Evolutionary conservation across 345 rosid genomes (phyloP).

Genomic region (Brassica cretica): DNA sequence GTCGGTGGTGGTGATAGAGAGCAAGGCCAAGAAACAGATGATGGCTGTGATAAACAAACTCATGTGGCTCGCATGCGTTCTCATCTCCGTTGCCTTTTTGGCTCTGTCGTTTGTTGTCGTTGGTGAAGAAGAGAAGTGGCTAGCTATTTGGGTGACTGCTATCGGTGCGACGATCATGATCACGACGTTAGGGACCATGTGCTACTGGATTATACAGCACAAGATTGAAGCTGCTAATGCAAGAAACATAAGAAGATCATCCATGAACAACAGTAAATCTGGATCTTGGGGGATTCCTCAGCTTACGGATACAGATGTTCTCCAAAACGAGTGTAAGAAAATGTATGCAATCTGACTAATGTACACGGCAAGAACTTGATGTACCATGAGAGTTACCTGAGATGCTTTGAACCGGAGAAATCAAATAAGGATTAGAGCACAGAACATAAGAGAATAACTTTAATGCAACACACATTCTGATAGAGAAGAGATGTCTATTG

Average conservation of each 20-base stretch:
- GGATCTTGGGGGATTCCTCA: constrained; percentile 58
- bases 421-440: constrained; percentile 14
- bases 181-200: constrained; percentile 81
- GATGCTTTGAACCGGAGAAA: constrained; percentile 16
- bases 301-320: constrained; percentile 64
- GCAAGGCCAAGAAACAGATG: constrained; percentile 89
- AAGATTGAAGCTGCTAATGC: constrained; percentile 67
- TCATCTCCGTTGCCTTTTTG: constrained; percentile 69
- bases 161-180: constrained; percentile 79
- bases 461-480: constrained; percentile 4
- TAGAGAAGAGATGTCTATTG: constrained; percentile 21
- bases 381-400: constrained; percentile 26
- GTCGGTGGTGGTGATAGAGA: constrained; percentile 81
- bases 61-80: constrained; percentile 90
- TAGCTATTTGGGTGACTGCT: constrained; percentile 71
- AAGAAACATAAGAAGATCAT: constrained; percentile 63
- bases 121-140: constrained; percentile 63
- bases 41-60: constrained; percentile 84
- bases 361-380: constrained; percentile 2
- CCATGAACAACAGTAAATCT: constrained; percentile 60
- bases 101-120: constrained; percentile 78
- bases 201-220: constrained; percentile 77
- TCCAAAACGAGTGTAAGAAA: constrained; percentile 63
- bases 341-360: constrained; percentile 74
- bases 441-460: background rate